These are phyloP conservation scores for Colletotrichum spinosum DNA, from an alignment of 2,329 filamentous ascomycete genomes.

Conservation along the genomic window DNA sequence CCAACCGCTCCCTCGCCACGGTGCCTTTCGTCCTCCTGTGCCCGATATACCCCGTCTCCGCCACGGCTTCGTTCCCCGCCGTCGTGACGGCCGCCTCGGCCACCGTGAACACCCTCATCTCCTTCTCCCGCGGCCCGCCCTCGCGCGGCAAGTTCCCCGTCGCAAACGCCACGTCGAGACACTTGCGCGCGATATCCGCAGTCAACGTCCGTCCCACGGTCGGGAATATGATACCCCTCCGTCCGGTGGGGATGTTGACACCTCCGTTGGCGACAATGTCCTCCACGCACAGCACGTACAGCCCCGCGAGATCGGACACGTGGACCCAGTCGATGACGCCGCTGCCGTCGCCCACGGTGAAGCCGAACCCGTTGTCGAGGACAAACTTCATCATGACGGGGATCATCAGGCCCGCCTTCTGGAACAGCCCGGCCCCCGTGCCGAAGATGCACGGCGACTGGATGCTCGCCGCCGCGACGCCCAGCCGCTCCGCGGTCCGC, in stretches of 20 bases:
- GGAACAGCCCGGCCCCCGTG: conserved; percentile 37
- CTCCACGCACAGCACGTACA: conserved; percentile 35
- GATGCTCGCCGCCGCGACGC: conserved; percentile 35
- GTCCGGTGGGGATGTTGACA: conserved; percentile 13
- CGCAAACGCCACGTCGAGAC: conserved; percentile 36
- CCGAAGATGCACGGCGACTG: conserved; percentile 38
- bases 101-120: conserved; percentile 22
- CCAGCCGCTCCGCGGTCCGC: conserved; percentile 17
- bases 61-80: conserved; percentile 26
- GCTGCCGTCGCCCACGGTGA: conserved; percentile 35
- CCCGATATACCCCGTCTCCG: conserved; percentile 32
- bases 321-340: conserved; percentile 38
- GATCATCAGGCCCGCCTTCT: conserved; percentile 33
- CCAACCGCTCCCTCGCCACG: conserved; percentile 10
- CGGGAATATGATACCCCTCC: conserved; percentile 30
- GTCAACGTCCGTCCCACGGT: conserved; percentile 17
- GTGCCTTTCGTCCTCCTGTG: conserved; percentile 21
- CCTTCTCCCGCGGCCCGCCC: conserved; percentile 13
- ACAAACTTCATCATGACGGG: conserved; percentile 40
- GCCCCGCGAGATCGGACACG: conserved; percentile 38
- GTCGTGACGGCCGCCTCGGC: conserved; percentile 33
- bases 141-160: conserved; percentile 30
- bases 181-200: conserved; percentile 25
- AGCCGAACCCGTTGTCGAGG: conserved; percentile 34
- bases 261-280: conserved; percentile 25